Evolutionary conservation across 345 rosid species (phyloP), one percentile per base, ranked within the genome.

Genomic region (Camelina laxa): DNA sequence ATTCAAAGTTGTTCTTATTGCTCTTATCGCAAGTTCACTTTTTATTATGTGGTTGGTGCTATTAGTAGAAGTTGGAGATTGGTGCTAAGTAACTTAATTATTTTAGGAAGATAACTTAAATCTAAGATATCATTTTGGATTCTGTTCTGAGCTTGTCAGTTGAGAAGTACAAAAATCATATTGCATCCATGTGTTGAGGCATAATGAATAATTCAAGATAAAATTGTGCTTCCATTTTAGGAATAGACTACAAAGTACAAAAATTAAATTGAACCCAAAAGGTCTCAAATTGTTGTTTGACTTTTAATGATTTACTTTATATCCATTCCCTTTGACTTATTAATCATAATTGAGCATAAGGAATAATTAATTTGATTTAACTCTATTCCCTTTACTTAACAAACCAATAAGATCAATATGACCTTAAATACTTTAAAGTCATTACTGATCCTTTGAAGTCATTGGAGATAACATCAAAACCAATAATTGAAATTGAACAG

Each of bases 241-340:
- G 69, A 64, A 16, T 64, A n/a, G 69, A 27, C 24, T 10, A 45
- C 64, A 27, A 42, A 57, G 54, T 22, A 8, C 56, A 57, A 9
- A 57, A 9, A n/a, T 17, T 38, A 38, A 13, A 36, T 31, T 27
- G 36, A 19, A 19, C 30, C 11, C 1, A 38, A 21, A 20, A 58
- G 9, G 9, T 31, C 48, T 57, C 15, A 62, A 49, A 50, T 21
- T 60, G 7, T 50, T 15, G 38, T 70, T 48, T n/a, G 22, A 6
- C 42, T 24, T 24, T 50, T 15, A 27, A 27, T 61, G 20, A 17
- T 17, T 49, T 30, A n/a, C 14, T 64, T 1, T 35, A 35, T 31
- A 6, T 31, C 35, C 6, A 13, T 36, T 59, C n/a, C 30, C 30
- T 27, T n/a, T n/a, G n/a, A n/a, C n/a, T n/a, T n/a, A n/a, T n/a